phyloP scores from a whole-genome alignment of 2,329 filamentous ascomycete genomes.

The Monosporascus sp. region DNA sequence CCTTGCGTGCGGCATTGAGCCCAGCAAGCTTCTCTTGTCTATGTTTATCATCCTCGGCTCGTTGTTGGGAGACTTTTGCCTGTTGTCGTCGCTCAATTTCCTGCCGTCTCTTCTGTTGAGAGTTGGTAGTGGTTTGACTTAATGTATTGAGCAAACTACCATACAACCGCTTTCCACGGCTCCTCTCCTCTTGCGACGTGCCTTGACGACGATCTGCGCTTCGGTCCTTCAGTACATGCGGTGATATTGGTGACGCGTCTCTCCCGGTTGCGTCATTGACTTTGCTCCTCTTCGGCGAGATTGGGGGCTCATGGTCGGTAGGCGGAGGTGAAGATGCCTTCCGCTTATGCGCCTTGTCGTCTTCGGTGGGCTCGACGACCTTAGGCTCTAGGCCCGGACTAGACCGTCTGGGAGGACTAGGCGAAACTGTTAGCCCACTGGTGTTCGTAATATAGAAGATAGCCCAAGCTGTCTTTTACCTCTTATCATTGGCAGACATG shows the following conservation, averaged over 20 bases:
- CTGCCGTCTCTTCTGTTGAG: conserved; percentile 62
- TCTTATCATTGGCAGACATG: not conserved
- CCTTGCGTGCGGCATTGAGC: conserved; percentile 54
- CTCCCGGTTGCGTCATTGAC: conserved; percentile 11
- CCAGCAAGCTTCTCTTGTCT: conserved; percentile 61
- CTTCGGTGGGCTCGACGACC: conserved; percentile 10
- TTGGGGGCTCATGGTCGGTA: conserved; percentile 11
- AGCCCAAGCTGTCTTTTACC: not conserved
- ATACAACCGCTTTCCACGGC: conserved; percentile 79
- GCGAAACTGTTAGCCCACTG: not conserved
- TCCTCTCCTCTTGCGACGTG: conserved; percentile 65
- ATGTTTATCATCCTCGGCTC: conserved; percentile 63
- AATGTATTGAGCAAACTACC: conserved; percentile 75
- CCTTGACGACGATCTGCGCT: conserved; percentile 33
- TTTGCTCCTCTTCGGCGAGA: conserved; percentile 22
- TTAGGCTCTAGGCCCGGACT: conserved; percentile 7
- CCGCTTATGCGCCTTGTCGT: conserved; percentile 23
- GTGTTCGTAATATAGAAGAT: not conserved
- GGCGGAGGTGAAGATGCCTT: conserved; percentile 22
- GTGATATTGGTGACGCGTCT: conserved; percentile 7
- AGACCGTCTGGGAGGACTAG: conserved; percentile 10
- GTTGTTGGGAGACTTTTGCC: conserved; percentile 68
- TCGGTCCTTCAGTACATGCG: conserved; percentile 8
- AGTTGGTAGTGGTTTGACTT: conserved; percentile 62
- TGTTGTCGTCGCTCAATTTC: conserved; percentile 82